A percentile compares a stretch with the other conserved stretches of the same genome.
Evolutionary conservation across 805 yeast species (phyloP).

Genomic region (Naumovozyma dairenensis): DNA sequence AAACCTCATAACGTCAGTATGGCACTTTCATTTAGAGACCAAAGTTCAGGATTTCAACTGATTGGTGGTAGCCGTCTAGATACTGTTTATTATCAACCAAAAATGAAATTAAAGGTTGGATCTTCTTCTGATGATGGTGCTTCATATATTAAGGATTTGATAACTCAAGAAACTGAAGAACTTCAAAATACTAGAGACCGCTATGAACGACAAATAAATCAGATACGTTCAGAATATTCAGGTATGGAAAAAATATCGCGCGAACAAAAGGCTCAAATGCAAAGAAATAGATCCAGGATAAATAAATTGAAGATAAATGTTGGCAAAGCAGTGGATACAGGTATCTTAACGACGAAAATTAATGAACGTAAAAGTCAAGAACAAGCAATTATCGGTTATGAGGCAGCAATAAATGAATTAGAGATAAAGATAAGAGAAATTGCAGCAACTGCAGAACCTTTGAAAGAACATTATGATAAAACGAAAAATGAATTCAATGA

Average conservation of each 20-base stretch:
- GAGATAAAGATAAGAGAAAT: slow-evolving; percentile 14
- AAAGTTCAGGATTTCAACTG: slow-evolving; percentile 37
- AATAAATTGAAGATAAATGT: slow-evolving; percentile 18
- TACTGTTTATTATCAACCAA: slow-evolving; percentile 38
- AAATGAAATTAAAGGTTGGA: slow-evolving; percentile 14
- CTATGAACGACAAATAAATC: slow-evolving; percentile 7
- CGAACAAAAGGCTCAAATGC: slow-evolving; percentile 18
- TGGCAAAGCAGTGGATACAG: slow-evolving; percentile 24
- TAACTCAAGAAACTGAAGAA: slow-evolving; percentile 13
- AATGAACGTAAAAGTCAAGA: slow-evolving; percentile 19
- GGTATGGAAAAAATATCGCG: slow-evolving; percentile 24
- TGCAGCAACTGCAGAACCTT: slow-evolving; percentile 11
- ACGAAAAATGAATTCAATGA: slow-evolving; percentile 7
- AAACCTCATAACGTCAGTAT: slow-evolving; percentile 33
- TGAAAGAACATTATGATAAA: slow-evolving; percentile 12
- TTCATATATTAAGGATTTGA: slow-evolving; percentile 14
- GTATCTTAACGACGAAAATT: slow-evolving; percentile 15
- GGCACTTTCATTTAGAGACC: slow-evolving; percentile 36
- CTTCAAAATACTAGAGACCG: slow-evolving; percentile 21
- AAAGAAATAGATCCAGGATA: slow-evolving; percentile 23
- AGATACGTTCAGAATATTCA: slow-evolving; percentile 5
- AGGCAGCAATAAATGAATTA: slow-evolving; percentile 20
- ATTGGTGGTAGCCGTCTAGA: slow-evolving; percentile 42
- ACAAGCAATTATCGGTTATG: slow-evolving; percentile 18
- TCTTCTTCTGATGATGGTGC: slow-evolving; percentile 14